phyloP scores from a whole-genome alignment of 2,329 filamentous ascomycete species.

The Trichoderma sp. region DNA sequence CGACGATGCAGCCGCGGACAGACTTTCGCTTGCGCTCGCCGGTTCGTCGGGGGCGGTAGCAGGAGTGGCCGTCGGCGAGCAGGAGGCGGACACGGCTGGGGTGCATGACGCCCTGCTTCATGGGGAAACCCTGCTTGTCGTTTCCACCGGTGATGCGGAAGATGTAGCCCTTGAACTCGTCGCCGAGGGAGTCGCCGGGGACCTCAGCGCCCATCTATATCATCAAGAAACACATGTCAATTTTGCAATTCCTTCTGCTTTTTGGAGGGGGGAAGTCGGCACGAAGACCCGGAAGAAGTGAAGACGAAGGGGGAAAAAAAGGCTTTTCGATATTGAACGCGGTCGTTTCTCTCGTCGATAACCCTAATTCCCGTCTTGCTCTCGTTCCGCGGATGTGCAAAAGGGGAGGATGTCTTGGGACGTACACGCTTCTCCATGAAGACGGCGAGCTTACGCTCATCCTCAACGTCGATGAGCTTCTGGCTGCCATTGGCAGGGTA shows the following conservation, averaged over 20 bases:
- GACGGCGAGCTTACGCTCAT: slow-evolving; percentile 98
- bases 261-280: background rate
- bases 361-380: background rate
- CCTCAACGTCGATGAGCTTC: slow-evolving; percentile 98
- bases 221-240: slow-evolving; percentile 18
- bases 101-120: slow-evolving; percentile 99
- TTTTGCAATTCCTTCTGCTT: background rate
- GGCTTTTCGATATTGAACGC: background rate
- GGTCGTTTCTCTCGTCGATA: slow-evolving; percentile 16
- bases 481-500: slow-evolving; percentile 99
- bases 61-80: slow-evolving; percentile 93
- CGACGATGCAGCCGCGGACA: slow-evolving; percentile 98
- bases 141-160: slow-evolving; percentile 99
- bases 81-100: slow-evolving; percentile 97
- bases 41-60: slow-evolving; percentile 96
- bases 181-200: slow-evolving; percentile 87
- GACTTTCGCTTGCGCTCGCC: slow-evolving; percentile 99
- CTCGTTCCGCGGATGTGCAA: slow-evolving; percentile 13
- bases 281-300: background rate
- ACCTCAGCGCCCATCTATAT: slow-evolving; percentile 84
- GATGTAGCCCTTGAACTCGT: slow-evolving; percentile 99
- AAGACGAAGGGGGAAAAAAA: background rate
- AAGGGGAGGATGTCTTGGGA: slow-evolving; percentile 28
- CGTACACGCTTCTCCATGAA: slow-evolving; percentile 97
- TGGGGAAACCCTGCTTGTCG: slow-evolving; percentile 99